phyloP scores from a whole-genome alignment of 2,329 filamentous ascomycete species.

The Pseudocercospora musae region DNA sequence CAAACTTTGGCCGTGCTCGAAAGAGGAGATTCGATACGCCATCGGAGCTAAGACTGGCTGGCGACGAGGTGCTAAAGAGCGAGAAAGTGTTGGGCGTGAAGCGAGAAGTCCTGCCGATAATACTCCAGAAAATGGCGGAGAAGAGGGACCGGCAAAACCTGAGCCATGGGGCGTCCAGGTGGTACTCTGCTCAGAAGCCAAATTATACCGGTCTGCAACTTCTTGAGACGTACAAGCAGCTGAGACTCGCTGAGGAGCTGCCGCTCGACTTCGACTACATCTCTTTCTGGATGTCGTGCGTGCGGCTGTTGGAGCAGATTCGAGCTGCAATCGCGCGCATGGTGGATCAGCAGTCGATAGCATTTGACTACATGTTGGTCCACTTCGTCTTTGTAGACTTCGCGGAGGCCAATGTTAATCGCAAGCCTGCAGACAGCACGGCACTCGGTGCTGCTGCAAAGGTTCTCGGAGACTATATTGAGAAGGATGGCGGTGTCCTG shows the following conservation, averaged over 20 bases:
- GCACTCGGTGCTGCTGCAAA: too few species aligned
- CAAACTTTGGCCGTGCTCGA: not conserved
- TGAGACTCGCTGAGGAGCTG: not conserved
- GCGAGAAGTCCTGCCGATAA: too few species aligned
- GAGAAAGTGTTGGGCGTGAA: too few species aligned
- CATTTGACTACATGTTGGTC: not conserved
- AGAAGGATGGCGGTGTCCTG: too few species aligned
- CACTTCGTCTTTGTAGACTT: too few species aligned
- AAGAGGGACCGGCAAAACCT: not conserved
- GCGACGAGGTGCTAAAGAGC: not conserved
- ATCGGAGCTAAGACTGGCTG: not conserved
- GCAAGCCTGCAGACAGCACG: too few species aligned
- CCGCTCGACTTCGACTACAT: not conserved
- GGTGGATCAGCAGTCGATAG: not conserved
- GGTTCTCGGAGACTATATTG: too few species aligned
- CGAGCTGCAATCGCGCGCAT: not conserved
- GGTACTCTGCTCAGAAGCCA: not conserved
- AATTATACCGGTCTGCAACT: not conserved
- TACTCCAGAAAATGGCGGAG: not conserved
- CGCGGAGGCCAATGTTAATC: too few species aligned
- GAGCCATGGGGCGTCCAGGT: not conserved
- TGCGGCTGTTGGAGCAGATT: not conserved
- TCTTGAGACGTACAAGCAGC: not conserved
- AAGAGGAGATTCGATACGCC: not conserved
- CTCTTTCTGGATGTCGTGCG: not conserved